Evolutionary conservation across 1,284 basidiomycete genomes (phyloP).

Genomic region (Irpex sp.): DNA sequence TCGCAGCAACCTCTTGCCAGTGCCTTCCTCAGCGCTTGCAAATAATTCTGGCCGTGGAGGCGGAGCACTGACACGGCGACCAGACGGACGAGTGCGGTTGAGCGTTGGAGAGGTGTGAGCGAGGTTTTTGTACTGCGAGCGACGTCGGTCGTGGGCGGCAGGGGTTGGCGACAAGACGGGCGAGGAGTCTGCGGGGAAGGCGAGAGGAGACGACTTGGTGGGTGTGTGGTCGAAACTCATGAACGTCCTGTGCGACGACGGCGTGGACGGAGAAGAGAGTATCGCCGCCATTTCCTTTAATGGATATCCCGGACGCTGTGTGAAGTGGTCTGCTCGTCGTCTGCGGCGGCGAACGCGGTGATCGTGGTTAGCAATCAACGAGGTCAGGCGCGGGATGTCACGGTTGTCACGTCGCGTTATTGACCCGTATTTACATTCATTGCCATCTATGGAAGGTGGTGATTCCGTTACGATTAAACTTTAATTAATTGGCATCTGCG

Average conservation of each 20-base stretch:
- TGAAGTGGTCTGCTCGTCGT: neutral
- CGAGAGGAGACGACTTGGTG: slow-evolving; percentile 25
- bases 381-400: neutral
- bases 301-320: neutral
- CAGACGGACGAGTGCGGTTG: slow-evolving; percentile 9
- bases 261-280: slow-evolving; percentile 12
- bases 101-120: slow-evolving; percentile 16
- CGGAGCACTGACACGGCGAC: slow-evolving; percentile 7
- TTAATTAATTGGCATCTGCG: neutral
- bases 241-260: slow-evolving; percentile 3
- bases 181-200: slow-evolving; percentile 12
- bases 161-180: slow-evolving; percentile 21
- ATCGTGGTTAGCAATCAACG: neutral
- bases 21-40: slow-evolving; percentile 26
- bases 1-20: slow-evolving; percentile 48
- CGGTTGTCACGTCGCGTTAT: slow-evolving; percentile 11
- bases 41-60: slow-evolving; percentile 7
- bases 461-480: neutral
- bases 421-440: slow-evolving; percentile 4
- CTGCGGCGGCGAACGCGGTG: neutral
- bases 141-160: slow-evolving; percentile 21
- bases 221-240: slow-evolving; percentile 10
- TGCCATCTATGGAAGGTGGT: neutral
- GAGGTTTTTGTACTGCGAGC: slow-evolving; percentile 23
- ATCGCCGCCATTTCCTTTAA: slow-evolving; percentile 3